Base-by-base conservation (phyloP, 1,284 basidiomycete genomes). In the Volvariella surrecta region DNA sequence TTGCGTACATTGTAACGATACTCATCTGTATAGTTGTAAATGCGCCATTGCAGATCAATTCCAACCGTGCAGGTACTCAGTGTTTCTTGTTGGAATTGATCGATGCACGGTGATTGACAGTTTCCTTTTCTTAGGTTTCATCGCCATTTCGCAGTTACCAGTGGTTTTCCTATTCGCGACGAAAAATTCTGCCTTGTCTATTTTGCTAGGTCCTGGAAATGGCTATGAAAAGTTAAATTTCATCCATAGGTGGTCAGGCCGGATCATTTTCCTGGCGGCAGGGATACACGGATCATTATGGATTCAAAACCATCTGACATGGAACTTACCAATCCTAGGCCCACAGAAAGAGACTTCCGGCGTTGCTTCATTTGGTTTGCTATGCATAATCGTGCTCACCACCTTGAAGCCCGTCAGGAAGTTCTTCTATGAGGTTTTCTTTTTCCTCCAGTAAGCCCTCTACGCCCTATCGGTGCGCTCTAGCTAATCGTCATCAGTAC, bases 181-280 rank as follows among this genome's bases (percentile, higher is more conserved):
- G 13, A 90, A 90, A 58, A 86, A 85, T 50, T 84, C 82, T 0
- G 50, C 82, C 1, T 57, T 87, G 2, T 76, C 84, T 0, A 60
- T 87, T 19, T 67, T 89, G 18, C 73, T 88, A 32, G 81, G 83
- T 6, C 73, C 84, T 0, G 82, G 80, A 1, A 67, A 78, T 45
- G 81, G 84, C 3, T 88, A 89, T 50, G 83, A 89, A 54, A 80
- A 78, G 51, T 71, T 90, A 24, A 89, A 89, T 57, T 79, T 79
- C 52, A 58, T 90, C 2, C 88, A 92, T 56, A 80, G 87, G 31
- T 82, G 89, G 74, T 67, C 79, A 0, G 84, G 85, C 0, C 72
- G 88, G 2, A 58, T 72, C 15, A 67, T 87, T 53, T 81, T 89
- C 57, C 58, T 90, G 19, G 63, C 68, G 3, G 75, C 73, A 0